A percentile compares a stretch with the other conserved stretches of the same genome.
Evolutionary conservation across 306 rosid species (phyloP).

Genomic region (Fragaria vesca): DNA sequence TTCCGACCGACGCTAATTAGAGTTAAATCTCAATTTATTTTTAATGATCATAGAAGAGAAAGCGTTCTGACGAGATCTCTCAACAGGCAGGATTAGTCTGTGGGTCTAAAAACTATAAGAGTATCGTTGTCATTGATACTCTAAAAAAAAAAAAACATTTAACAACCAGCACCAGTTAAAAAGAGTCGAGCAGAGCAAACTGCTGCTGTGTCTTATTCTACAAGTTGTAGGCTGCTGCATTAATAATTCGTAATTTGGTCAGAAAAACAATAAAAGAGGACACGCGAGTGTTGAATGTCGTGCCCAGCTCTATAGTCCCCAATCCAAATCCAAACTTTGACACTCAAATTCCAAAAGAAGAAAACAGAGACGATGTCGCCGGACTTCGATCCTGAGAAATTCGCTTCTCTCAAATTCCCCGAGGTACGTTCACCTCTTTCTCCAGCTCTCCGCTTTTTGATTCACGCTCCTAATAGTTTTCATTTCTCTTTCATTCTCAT

Average conservation of each 20-base stretch:
- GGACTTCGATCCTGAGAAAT: constrained; percentile 50
- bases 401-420: constrained; percentile 63
- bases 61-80: no score
- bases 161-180: neutral
- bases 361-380: constrained; percentile 29
- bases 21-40: no score
- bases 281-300: neutral
- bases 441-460: neutral
- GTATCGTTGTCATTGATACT: no score
- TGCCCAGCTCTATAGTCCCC: neutral
- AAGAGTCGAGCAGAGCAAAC: no score
- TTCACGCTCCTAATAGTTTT: neutral
- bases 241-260: no score
- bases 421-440: constrained; percentile 39
- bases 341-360: neutral
- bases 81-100: no score
- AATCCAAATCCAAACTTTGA: neutral
- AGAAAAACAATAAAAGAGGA: neutral
- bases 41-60: no score
- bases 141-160: no score
- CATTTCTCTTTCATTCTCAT: constrained; percentile 15
- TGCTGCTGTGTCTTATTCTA: neutral
- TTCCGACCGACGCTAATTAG: no score
- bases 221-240: neutral
- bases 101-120: no score